These are phyloP conservation scores for Mollisiaceae sp. DNA, from an alignment of 2,329 filamentous ascomycete genomes.

Conservation along the genomic window DNA sequence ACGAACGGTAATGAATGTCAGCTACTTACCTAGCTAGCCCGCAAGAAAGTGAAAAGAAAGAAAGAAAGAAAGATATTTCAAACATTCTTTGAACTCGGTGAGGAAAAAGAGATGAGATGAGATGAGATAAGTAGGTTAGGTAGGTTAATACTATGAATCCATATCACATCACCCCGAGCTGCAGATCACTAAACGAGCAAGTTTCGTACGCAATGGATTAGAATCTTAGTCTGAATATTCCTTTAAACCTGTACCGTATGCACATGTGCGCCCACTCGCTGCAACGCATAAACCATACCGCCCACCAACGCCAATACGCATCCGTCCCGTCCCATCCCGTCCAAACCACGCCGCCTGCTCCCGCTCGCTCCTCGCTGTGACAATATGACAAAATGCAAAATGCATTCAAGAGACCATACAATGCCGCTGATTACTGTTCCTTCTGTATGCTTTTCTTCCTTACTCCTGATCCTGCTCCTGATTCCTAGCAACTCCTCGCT, in stretches of 20 bases:
- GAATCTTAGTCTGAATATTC: not conserved
- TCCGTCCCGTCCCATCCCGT: not conserved
- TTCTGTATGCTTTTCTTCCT: not conserved
- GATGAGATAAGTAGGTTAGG: too few relatives aligned
- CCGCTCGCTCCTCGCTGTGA: conserved; percentile 5
- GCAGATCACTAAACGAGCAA: too few relatives aligned
- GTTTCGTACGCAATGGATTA: not conserved
- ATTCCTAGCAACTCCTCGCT: not conserved
- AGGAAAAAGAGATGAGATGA: too few relatives aligned
- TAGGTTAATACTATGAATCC: too few relatives aligned
- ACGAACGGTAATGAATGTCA: too few relatives aligned
- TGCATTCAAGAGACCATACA: not conserved
- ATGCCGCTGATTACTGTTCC: not conserved
- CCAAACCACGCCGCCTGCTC: not conserved
- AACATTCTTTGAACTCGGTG: too few relatives aligned
- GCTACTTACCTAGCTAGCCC: too few relatives aligned
- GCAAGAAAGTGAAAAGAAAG: too few relatives aligned
- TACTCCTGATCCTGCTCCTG: not conserved
- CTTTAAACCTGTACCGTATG: not conserved
- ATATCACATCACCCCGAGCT: too few relatives aligned
- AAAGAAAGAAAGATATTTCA: too few relatives aligned
- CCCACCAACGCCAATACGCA: not conserved
- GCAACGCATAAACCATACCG: not conserved
- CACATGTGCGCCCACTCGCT: not conserved
- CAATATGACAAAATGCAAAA: not conserved